Base-by-base conservation (phyloP, 805 yeast species). In the Metschnikowia noctiluminum region DNA sequence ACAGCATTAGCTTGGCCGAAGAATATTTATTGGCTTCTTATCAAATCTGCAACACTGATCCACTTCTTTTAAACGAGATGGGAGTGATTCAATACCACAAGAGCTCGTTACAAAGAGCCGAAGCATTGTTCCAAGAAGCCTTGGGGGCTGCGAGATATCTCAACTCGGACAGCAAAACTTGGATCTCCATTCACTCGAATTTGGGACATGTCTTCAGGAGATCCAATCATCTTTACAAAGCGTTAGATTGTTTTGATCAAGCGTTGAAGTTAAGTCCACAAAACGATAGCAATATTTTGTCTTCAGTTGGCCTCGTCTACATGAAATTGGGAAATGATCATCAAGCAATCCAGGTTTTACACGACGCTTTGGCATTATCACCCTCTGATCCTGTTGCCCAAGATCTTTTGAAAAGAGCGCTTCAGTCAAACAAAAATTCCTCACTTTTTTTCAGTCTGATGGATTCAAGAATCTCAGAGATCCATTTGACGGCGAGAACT, bases 1-100 rank as follows among this genome's bases (percentile, higher is more conserved):
- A 84, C 63, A 90, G 91, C 57, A 73, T 87, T 41, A 78, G 84
- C 6, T 70, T 94, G 46, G 89, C 98, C 0, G 91, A 87, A 57
- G 97, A 92, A 63, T 94, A 91, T 61, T 76, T 94, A 28, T 69
- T 75, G 49, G 79, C 91, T 4, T 80, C 97, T 0, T 84, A 81
- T 57, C 81, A 82, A 16, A 80, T 90, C 2, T 91, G 96, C 65
- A 83, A 87, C 21, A 74, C 80, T 3, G 99, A 94, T 65, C 98
- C 99, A 3, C 68, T 92, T 42, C 68, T 94, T 39, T 73, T 94
- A 52, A 94, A 94, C 65, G 99, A 94, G 63, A 70, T 92, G 62
- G 99, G 97, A 5, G 98, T 94, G 1, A 80, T 91, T n/a, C 76
- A 82, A 59, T 94, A 88, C 62, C 91, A 92, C 62, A 84, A 81